Evolutionary conservation across 2,329 filamentous ascomycete species (phyloP).

Genomic region (Penicillium sp.): DNA sequence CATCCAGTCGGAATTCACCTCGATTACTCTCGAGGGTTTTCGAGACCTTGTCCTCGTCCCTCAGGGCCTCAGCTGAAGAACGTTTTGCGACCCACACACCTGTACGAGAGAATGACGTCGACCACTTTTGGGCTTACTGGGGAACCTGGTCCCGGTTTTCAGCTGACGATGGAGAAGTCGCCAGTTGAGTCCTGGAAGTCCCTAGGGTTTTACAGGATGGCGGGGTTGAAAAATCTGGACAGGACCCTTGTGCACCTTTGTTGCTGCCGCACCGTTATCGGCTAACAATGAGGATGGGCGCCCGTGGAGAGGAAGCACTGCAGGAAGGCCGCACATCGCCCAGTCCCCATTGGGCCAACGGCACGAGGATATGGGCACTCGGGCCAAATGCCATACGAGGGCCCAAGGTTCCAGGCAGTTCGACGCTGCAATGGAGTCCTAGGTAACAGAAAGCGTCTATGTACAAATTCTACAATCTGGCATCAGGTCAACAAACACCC

Average conservation of each 20-base stretch:
- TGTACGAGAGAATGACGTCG: slow-evolving; percentile 30
- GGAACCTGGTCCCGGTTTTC: slow-evolving; percentile 3
- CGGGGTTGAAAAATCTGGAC: neutral
- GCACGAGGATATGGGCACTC: neutral
- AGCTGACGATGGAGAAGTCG: neutral
- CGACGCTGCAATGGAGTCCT: neutral
- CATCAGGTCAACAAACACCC: neutral
- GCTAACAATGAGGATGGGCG: neutral
- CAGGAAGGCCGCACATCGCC: neutral
- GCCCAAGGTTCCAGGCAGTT: neutral
- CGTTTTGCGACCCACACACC: slow-evolving; percentile 1
- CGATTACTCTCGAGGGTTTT: slow-evolving; percentile 18
- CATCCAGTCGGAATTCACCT: slow-evolving; percentile 27
- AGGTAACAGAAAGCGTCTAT: neutral
- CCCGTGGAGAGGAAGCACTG: neutral
- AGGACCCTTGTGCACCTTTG: neutral
- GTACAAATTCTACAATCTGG: neutral
- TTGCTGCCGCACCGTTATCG: neutral
- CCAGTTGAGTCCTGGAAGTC: neutral
- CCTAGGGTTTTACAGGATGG: neutral
- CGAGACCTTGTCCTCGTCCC: slow-evolving; percentile 6
- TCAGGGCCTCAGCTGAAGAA: slow-evolving; percentile 1
- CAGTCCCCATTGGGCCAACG: neutral
- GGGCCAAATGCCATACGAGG: neutral
- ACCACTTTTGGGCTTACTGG: slow-evolving; percentile 15